These are phyloP conservation scores for Yamadazyma kitorensis DNA, from an alignment of 805 yeast species.

Conservation along the genomic window DNA sequence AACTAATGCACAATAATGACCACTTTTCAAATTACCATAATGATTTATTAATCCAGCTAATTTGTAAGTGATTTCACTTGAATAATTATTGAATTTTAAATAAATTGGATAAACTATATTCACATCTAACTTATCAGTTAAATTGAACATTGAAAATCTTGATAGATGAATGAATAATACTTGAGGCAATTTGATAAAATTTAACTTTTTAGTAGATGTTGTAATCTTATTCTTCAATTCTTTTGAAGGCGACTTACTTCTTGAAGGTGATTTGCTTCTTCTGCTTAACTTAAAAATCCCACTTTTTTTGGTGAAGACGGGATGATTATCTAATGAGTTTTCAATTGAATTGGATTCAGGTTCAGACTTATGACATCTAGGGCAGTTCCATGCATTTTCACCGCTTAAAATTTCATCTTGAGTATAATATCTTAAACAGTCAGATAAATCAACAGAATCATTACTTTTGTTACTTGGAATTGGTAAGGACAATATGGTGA, in stretches of 20 bases:
- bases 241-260: conserved; percentile 11
- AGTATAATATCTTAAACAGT: conserved; percentile 61
- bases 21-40: conserved; percentile 65
- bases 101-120: conserved; percentile 55
- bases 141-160: conserved; percentile 45
- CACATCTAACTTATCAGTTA: conserved; percentile 52
- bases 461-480: conserved; percentile 42
- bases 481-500: conserved; percentile 61
- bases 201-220: conserved; percentile 25
- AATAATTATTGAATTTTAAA: conserved; percentile 41
- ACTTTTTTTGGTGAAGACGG: conserved; percentile 35
- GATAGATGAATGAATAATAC: conserved; percentile 40
- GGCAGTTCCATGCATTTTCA: conserved; percentile 84
- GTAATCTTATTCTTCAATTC: conserved; percentile 5
- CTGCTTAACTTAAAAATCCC: conserved; percentile 34
- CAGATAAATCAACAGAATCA: conserved; percentile 47
- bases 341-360: conserved; percentile 6
- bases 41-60: conserved; percentile 68
- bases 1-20: conserved; percentile 72
- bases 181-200: conserved; percentile 34
- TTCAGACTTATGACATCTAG: conserved; percentile 50
- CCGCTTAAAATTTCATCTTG: conserved; percentile 64
- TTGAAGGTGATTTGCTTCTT: conserved; percentile 34
- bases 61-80: conserved; percentile 43
- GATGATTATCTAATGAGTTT: conserved; percentile 29